A percentile compares a stretch with the other conserved stretches of the same genome.
Evolutionary conservation across 208 protist species (phyloP).

Genomic region (Leishmania amazonensis): DNA sequence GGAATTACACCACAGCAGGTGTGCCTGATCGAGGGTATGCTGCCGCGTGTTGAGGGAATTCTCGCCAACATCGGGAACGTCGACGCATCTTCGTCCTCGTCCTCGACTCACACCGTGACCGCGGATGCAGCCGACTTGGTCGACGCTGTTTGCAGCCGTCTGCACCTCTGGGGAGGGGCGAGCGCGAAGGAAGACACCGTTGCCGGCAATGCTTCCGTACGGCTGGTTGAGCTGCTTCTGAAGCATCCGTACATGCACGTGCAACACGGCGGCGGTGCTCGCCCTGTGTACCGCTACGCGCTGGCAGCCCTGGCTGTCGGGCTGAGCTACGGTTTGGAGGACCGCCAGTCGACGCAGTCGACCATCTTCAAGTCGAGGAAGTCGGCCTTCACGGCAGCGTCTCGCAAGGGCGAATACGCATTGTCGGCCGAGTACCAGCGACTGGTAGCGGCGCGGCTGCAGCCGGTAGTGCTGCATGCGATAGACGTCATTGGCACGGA

Average conservation of each 20-base stretch:
- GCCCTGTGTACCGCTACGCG: conserved; percentile 69
- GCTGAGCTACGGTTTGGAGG: conserved; percentile 46
- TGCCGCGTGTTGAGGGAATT: conserved; percentile 26
- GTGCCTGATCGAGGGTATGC: conserved; percentile 25
- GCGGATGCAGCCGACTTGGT: conserved; percentile 53
- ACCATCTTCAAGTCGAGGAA: conserved; percentile 49
- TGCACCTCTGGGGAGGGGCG: conserved; percentile 21
- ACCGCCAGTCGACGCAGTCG: conserved; percentile 17
- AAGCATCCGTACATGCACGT: conserved; percentile 69
- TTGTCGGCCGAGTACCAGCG: conserved; percentile 31
- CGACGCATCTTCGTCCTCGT: neutral
- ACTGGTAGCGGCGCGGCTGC: conserved; percentile 39
- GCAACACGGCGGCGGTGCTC: conserved; percentile 26
- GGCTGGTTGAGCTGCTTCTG: conserved; percentile 57
- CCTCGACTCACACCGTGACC: conserved; percentile 4
- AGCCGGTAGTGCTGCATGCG: conserved; percentile 41
- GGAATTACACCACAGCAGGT: conserved; percentile 21
- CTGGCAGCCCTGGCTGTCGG: conserved; percentile 52
- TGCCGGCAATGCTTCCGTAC: conserved; percentile 41
- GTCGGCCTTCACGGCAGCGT: conserved; percentile 4
- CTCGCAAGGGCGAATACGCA: conserved; percentile 6
- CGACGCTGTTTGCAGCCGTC: conserved; percentile 56
- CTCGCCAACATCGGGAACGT: conserved; percentile 1
- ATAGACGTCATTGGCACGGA: conserved; percentile 60
- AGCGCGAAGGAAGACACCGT: neutral